Percentiles rank a stretch among this genome's conserved stretches.
These are phyloP conservation scores for Diphasiastrum complanatum DNA, from an alignment of 83 land plant genomes.

Conservation along the genomic window DNA sequence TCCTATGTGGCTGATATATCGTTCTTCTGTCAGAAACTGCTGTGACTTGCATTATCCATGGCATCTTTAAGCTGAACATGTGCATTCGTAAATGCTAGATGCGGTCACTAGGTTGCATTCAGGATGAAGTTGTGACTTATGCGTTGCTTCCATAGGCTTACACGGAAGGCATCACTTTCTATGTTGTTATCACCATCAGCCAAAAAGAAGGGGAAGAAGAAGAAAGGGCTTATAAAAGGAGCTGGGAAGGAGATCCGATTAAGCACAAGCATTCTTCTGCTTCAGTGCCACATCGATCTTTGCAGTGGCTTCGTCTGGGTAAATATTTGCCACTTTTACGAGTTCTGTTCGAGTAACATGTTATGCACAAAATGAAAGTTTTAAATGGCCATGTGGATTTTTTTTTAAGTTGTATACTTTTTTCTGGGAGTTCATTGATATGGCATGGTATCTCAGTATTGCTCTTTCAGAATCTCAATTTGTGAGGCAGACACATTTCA, in stretches of 20 bases:
- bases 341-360: too few relatives aligned
- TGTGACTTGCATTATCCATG: too few relatives aligned
- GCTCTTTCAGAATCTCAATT: too few relatives aligned
- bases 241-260: conserved; percentile 37
- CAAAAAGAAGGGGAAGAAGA: conserved; percentile 71
- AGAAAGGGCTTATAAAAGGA: conserved; percentile 75
- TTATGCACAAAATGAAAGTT: too few relatives aligned
- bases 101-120: conserved; percentile 15
- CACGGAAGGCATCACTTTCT: conserved; percentile 51
- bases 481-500: too few relatives aligned
- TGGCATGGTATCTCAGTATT: too few relatives aligned
- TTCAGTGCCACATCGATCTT: conserved; percentile 66
- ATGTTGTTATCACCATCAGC: conserved; percentile 67
- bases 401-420: too few relatives aligned
- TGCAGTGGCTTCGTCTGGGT: conserved; percentile 87
- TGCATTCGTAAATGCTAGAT: too few relatives aligned
- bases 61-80: too few relatives aligned
- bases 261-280: conserved; percentile 43
- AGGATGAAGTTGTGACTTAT: conserved; percentile 28
- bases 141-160: conserved; percentile 45
- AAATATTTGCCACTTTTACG: conserved; percentile 6
- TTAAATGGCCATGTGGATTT: too few relatives aligned
- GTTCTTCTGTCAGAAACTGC: too few relatives aligned
- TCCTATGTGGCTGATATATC: neutral
- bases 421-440: too few relatives aligned